These are phyloP conservation scores for Sphaerulina musiva DNA, from an alignment of 2,329 filamentous ascomycete genomes.

Conservation along the genomic window DNA sequence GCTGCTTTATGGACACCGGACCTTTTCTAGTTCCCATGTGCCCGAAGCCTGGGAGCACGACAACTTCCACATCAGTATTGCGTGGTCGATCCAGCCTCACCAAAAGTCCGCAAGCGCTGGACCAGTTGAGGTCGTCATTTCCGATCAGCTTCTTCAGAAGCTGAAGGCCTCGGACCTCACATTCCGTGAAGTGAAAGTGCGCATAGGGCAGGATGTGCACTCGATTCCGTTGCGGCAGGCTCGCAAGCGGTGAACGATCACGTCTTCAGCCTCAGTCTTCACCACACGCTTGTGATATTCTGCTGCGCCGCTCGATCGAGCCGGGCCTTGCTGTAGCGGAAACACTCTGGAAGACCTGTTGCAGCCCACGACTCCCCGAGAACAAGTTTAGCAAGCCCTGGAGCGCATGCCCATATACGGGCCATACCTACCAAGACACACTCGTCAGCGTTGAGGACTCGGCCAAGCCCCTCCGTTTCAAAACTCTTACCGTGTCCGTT, in stretches of 20 bases:
- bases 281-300: slow-evolving; percentile 20
- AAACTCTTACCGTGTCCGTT: slow-evolving; percentile 33
- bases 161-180: slow-evolving; percentile 16
- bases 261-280: not conserved
- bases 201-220: slow-evolving; percentile 39
- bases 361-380: slow-evolving; percentile 27
- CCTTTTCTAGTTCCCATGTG: not conserved
- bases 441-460: not conserved
- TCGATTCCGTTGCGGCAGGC: slow-evolving; percentile 19
- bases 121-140: slow-evolving; percentile 1
- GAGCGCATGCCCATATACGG: slow-evolving; percentile 44
- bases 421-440: slow-evolving; percentile 32
- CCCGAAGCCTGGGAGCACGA: slow-evolving; percentile 1
- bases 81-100: slow-evolving; percentile 60
- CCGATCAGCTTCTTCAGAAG: slow-evolving; percentile 7
- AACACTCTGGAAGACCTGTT: slow-evolving; percentile 23
- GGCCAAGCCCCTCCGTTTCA: not conserved
- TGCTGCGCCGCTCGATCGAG: slow-evolving; percentile 13
- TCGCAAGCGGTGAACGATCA: not conserved
- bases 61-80: slow-evolving; percentile 79
- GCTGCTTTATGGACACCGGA: slow-evolving; percentile 52
- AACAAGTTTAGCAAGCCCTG: slow-evolving; percentile 40
- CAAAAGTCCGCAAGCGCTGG: slow-evolving; percentile 48
- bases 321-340: slow-evolving; percentile 19
- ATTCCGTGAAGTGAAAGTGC: slow-evolving; percentile 43